Percentiles rank a stretch among this genome's conserved stretches.
Conservation (phyloP, 345 rosid genomes). For the Microcos paniculata region DNA sequence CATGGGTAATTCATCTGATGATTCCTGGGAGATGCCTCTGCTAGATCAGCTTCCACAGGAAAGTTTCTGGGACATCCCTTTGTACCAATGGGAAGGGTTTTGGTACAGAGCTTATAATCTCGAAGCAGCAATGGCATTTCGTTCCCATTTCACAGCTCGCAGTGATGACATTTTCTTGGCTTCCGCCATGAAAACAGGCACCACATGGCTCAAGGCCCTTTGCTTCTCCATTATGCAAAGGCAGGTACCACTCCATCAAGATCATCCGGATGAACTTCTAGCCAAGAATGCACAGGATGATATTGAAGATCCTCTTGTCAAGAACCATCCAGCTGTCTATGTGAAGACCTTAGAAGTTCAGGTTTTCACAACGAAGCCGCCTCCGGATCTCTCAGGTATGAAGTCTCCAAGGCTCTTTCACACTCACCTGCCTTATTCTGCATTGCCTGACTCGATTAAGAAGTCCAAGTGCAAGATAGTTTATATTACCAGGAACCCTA, state of each 20-base stretch:
- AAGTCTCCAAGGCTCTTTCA: conserved; percentile 25
- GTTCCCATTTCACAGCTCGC: conserved; percentile 19
- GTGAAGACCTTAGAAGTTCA: conserved; percentile 25
- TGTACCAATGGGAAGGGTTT: conserved; percentile 22
- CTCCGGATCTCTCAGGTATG: conserved; percentile 11
- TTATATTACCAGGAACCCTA: conserved; percentile 32
- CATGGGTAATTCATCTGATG: conserved; percentile 9
- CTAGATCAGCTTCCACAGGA: conserved; percentile 23
- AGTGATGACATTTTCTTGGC: conserved; percentile 31
- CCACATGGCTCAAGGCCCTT: conserved; percentile 43
- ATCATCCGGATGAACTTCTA: not conserved
- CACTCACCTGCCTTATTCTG: conserved; percentile 34
- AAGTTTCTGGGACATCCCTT: conserved; percentile 19
- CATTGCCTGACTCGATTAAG: conserved; percentile 29
- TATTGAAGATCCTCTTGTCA: conserved; percentile 9
- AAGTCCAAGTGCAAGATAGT: conserved; percentile 29
- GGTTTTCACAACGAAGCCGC: not conserved
- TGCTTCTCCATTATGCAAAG: conserved; percentile 21
- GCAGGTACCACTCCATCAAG: not conserved
- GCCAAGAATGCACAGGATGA: not conserved
- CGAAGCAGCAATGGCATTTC: conserved; percentile 12
- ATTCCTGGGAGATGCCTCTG: not conserved
- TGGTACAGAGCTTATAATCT: conserved; percentile 23
- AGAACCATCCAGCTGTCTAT: conserved; percentile 22
- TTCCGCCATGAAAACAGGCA: conserved; percentile 40